phyloP scores from a whole-genome alignment of 495 filamentous ascomycete species.

The Chaetomium tenue region DNA sequence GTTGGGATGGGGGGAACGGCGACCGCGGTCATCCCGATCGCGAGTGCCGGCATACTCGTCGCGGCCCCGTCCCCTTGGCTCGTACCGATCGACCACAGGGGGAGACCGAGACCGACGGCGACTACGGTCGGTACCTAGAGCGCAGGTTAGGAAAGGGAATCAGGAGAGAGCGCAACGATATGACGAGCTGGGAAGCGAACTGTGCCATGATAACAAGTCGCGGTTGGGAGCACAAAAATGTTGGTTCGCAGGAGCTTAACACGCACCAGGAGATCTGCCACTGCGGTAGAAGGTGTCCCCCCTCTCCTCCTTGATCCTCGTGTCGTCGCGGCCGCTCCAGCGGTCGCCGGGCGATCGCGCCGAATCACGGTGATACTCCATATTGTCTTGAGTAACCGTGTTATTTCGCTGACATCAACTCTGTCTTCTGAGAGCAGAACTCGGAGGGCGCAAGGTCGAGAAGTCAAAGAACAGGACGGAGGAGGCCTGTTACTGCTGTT shows the following conservation, averaged over 20 bases:
- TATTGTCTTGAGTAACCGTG: slow-evolving; percentile 22
- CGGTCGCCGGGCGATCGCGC: slow-evolving; percentile 53
- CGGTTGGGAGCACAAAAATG: slow-evolving; percentile 17
- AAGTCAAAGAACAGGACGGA: not conserved
- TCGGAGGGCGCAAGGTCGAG: not conserved
- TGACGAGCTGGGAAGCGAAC: no score
- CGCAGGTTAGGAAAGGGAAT: slow-evolving; percentile 16
- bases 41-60: slow-evolving; percentile 68
- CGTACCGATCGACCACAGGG: slow-evolving; percentile 65
- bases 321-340: slow-evolving; percentile 52
- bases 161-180: not conserved
- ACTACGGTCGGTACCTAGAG: slow-evolving; percentile 42
- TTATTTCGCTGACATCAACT: not conserved
- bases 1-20: slow-evolving; percentile 65
- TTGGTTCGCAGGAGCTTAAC: slow-evolving; percentile 22
- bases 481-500: not conserved
- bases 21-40: slow-evolving; percentile 52
- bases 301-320: slow-evolving; percentile 48
- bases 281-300: slow-evolving; percentile 54
- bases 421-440: not conserved
- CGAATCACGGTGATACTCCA: slow-evolving; percentile 51
- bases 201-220: not conserved
- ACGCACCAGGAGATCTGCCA: slow-evolving; percentile 57
- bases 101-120: slow-evolving; percentile 72
- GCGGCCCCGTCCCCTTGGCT: slow-evolving; percentile 62